Conservation (phyloP, 805 yeast species). For the Candida ortonii region DNA sequence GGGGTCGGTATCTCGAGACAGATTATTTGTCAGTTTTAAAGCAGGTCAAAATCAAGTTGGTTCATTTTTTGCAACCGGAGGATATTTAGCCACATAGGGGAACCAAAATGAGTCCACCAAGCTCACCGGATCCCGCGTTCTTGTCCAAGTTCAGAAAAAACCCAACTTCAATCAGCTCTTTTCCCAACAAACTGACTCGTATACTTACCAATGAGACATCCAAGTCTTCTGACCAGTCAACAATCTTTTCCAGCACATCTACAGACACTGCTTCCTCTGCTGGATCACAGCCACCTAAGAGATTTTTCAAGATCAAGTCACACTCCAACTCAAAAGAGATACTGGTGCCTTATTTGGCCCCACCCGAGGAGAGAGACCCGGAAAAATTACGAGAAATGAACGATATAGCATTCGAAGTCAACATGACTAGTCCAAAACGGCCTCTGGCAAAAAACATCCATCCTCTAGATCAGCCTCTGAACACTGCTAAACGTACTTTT, state of each 20-base stretch:
- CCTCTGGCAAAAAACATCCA: slow-evolving; percentile 23
- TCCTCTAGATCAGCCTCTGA: slow-evolving; percentile 33
- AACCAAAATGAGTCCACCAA: slow-evolving; percentile 2
- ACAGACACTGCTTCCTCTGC: slow-evolving; percentile 11
- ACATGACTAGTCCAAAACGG: slow-evolving; percentile 11
- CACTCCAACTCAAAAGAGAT: slow-evolving; percentile 12
- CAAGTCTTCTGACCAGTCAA: slow-evolving; percentile 18
- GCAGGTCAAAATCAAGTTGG: no score
- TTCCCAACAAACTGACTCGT: slow-evolving; percentile 12
- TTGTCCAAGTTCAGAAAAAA: slow-evolving; percentile 19
- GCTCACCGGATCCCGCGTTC: slow-evolving; percentile 10
- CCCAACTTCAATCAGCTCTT: slow-evolving; percentile 8
- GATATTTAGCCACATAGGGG: background rate
- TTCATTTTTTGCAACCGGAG: no score
- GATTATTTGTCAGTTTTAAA: no score
- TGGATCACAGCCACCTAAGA: slow-evolving; percentile 8
- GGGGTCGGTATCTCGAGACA: no score
- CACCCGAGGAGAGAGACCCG: slow-evolving; percentile 6
- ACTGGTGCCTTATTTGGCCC: slow-evolving; percentile 10
- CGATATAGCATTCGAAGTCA: slow-evolving; percentile 32
- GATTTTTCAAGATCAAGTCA: slow-evolving; percentile 15
- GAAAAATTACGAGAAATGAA: slow-evolving; percentile 21
- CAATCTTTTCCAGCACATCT: slow-evolving; percentile 16
- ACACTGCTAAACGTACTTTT: slow-evolving; percentile 4
- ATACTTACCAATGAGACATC: slow-evolving; percentile 15